Percentiles rank a stretch among this genome's conserved stretches.
Conservation (phyloP, 371 early-diverging fungal genomes). For the Aphelidium insulamus region DNA sequence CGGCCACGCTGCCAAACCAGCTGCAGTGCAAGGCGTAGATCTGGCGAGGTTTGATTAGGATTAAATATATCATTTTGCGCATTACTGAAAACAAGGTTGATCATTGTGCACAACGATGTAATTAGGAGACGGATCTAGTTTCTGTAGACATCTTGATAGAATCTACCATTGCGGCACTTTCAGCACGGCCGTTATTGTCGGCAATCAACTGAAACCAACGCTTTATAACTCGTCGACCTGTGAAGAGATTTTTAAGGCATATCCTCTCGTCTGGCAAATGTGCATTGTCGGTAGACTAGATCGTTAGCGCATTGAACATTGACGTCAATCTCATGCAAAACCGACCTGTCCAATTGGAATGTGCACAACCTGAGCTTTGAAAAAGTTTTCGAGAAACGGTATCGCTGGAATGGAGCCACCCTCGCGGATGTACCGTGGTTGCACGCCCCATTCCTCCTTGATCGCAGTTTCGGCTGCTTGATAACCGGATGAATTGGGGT, state of each 20-base stretch:
- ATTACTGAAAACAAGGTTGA: no score
- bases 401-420: slow-evolving; percentile 68
- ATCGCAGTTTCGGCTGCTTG: slow-evolving; percentile 40
- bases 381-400: slow-evolving; percentile 48
- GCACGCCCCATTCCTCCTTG: slow-evolving; percentile 28
- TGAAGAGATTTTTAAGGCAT: slow-evolving; percentile 35
- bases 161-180: no score
- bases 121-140: no score
- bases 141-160: no score
- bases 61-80: no score
- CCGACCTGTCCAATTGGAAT: slow-evolving; percentile 54
- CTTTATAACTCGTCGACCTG: slow-evolving; percentile 40
- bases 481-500: slow-evolving; percentile 36
- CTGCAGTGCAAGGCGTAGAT: no score
- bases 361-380: slow-evolving; percentile 43
- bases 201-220: no score
- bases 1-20: no score
- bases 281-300: slow-evolving; percentile 49
- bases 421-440: slow-evolving; percentile 41
- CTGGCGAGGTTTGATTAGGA: no score
- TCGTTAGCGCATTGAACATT: background rate
- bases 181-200: no score
- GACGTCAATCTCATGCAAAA: background rate
- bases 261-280: slow-evolving; percentile 58
- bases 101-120: no score